Evolutionary conservation across 1,284 basidiomycete genomes (phyloP).

Genomic region (Trichosporon inkin): DNA sequence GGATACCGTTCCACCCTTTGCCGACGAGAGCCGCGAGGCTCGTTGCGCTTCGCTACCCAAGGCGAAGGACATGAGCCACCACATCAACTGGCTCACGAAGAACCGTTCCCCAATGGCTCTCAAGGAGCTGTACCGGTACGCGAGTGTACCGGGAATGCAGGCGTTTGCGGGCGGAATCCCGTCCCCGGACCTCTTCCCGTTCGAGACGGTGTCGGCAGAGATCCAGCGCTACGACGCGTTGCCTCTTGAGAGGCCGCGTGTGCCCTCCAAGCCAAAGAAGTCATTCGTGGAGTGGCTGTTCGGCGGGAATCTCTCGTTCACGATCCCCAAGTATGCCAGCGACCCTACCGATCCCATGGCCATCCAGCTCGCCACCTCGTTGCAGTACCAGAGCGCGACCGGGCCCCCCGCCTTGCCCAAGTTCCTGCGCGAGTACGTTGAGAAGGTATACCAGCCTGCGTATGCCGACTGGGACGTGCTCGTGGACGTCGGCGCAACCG

Average conservation of each 20-base stretch:
- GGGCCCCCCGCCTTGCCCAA: slow-evolving; percentile 46
- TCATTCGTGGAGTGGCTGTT: slow-evolving; percentile 64
- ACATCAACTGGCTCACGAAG: slow-evolving; percentile 58
- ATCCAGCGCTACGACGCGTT: slow-evolving; percentile 39
- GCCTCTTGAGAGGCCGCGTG: slow-evolving; percentile 57
- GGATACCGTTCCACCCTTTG: neutral
- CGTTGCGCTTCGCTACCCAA: slow-evolving; percentile 29
- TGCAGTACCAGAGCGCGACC: slow-evolving; percentile 63
- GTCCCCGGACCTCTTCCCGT: slow-evolving; percentile 51
- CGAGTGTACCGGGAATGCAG: slow-evolving; percentile 35
- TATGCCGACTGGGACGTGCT: slow-evolving; percentile 65
- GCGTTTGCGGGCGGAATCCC: slow-evolving; percentile 40
- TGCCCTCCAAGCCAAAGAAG: slow-evolving; percentile 32
- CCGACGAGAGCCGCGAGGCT: neutral
- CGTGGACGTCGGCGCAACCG: slow-evolving; percentile 70
- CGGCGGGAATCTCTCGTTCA: slow-evolving; percentile 51
- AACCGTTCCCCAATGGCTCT: slow-evolving; percentile 59
- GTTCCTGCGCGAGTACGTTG: slow-evolving; percentile 58
- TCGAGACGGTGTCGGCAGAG: slow-evolving; percentile 47
- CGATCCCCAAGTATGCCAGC: slow-evolving; percentile 58
- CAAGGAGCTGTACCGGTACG: slow-evolving; percentile 54
- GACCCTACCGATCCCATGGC: slow-evolving; percentile 42
- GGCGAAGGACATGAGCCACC: slow-evolving; percentile 60
- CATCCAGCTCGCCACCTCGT: slow-evolving; percentile 61
- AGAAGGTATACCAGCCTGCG: slow-evolving; percentile 63